These are phyloP conservation scores for Prunus davidiana DNA, from an alignment of 306 rosid genomes.

Conservation along the genomic window DNA sequence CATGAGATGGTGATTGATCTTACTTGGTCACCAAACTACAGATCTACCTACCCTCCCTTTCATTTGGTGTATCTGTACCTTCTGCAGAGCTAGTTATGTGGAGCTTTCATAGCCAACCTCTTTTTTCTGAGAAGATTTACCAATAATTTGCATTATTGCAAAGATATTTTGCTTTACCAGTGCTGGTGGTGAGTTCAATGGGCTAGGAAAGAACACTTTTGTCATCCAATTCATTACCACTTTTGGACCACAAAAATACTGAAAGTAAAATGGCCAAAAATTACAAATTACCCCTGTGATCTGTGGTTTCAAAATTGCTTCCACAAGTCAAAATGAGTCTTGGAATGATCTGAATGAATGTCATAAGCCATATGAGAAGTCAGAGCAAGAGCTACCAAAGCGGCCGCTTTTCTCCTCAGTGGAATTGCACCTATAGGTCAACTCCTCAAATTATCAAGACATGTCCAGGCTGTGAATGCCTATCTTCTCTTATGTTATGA, in stretches of 20 bases:
- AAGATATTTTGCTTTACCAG: background rate
- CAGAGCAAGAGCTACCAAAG: background rate
- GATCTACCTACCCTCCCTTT: background rate
- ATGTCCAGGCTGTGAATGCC: slow-evolving; percentile 7
- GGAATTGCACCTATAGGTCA: background rate
- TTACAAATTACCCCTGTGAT: too few species aligned
- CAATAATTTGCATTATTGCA: background rate
- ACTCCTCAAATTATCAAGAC: slow-evolving; percentile 9
- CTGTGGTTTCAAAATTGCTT: background rate
- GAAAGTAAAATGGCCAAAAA: background rate
- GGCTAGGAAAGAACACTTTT: background rate
- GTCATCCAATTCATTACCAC: background rate
- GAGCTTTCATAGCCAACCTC: slow-evolving; percentile 14
- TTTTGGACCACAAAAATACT: slow-evolving; percentile 12
- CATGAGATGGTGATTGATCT: slow-evolving; percentile 17
- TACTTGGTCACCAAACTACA: background rate
- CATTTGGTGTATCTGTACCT: background rate
- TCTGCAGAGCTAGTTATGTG: background rate
- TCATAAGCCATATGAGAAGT: too few species aligned
- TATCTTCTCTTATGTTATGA: background rate
- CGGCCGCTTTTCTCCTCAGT: background rate
- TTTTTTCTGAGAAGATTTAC: background rate
- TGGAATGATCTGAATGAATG: too few species aligned
- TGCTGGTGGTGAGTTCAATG: slow-evolving; percentile 4
- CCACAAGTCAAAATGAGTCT: background rate